Base-by-base conservation (phyloP, 2,329 filamentous ascomycete species). In the Colletotrichum lentis region DNA sequence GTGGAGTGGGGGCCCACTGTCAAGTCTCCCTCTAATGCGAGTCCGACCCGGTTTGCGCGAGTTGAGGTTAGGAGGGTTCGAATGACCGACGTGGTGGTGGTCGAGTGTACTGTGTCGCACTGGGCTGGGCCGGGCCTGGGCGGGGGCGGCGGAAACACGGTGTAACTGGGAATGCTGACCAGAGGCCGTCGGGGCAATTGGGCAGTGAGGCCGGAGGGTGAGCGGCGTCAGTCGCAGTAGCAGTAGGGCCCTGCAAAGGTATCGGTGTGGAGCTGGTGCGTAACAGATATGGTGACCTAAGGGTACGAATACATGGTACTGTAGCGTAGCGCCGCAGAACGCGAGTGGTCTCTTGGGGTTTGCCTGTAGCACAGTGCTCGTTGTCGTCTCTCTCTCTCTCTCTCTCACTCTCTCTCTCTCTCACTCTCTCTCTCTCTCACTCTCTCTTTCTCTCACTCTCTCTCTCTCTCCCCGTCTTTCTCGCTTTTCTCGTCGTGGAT, bases 1-100 rank as follows among this genome's bases (percentile, higher is more conserved):
- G 67, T 69, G 63, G 63, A 69, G 67, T 67, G 67, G 67, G 66
- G 67, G 67, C 57, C 67, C 67, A 69, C 67, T 44, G 62, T 54
- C 55, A 55, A 44, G 65, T 65, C 49, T 68, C 54, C 65, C 62
- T 65, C 65, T 65, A 65, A 68, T 60, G 65, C 61, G 65, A 68
- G 65, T 68, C 49, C 55, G 65, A 54, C 65, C 58, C 27, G 64
- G 58, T 56, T 53, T 64, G 27, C 47, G 55, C 47, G 39, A 53
- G 54, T 22, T n/a, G 50, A 16, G 39, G 44, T 22, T 53, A 39
- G 53, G 39, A 31, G 43, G 27, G 58, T n/a, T 31, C 35, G 37
- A 58, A 16, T 49, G 22, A 49, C 31, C 31, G 31, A 35, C 31
- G 31, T 35, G 31, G 31, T 35, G 43, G 27, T 37, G 18, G 41